A percentile compares a stretch with the other conserved stretches of the same genome.
Conservation (phyloP, 805 yeast genomes). For the Tetrapisispora nanseiensis region DNA sequence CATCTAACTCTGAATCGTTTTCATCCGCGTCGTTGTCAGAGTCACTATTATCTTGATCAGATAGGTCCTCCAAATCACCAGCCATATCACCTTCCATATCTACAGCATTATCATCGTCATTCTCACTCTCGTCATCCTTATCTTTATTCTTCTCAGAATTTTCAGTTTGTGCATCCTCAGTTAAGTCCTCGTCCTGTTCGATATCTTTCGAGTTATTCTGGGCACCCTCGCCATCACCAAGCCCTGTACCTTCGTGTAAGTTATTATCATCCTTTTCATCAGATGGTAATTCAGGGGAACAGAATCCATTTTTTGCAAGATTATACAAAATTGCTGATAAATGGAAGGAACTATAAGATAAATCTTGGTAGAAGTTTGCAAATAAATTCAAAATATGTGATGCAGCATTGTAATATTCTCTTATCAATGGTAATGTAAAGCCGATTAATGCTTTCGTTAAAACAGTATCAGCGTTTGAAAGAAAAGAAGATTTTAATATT, state of each 20-base stretch:
- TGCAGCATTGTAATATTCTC: slow-evolving; percentile 47
- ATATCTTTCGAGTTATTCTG: slow-evolving; percentile 71
- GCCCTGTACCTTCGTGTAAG: slow-evolving; percentile 77
- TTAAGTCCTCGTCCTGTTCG: slow-evolving; percentile 83
- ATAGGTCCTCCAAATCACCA: slow-evolving; percentile 75
- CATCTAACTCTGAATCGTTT: slow-evolving; percentile 62
- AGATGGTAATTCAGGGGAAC: slow-evolving; percentile 75
- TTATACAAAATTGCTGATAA: slow-evolving; percentile 46
- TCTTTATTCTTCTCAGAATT: slow-evolving; percentile 64
- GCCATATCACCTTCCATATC: slow-evolving; percentile 97
- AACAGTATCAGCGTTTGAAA: slow-evolving; percentile 31
- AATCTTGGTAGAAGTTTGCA: slow-evolving; percentile 40
- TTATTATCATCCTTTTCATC: slow-evolving; percentile 55
- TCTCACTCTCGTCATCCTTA: slow-evolving; percentile 36
- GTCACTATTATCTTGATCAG: slow-evolving; percentile 54
- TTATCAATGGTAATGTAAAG: slow-evolving; percentile 53
- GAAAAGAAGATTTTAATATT: slow-evolving; percentile 31
- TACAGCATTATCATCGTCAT: slow-evolving; percentile 70
- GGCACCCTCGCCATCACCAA: slow-evolving; percentile 91
- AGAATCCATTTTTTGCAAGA: slow-evolving; percentile 75
- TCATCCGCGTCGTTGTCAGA: slow-evolving; percentile 42
- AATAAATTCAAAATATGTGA: slow-evolving; percentile 35
- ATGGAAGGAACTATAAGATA: slow-evolving; percentile 53
- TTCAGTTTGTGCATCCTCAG: slow-evolving; percentile 66
- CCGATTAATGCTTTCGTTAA: slow-evolving; percentile 40